Evolutionary conservation across 768 basidiomycete species (phyloP).

Genomic region (Rhodotorula paludigena): DNA sequence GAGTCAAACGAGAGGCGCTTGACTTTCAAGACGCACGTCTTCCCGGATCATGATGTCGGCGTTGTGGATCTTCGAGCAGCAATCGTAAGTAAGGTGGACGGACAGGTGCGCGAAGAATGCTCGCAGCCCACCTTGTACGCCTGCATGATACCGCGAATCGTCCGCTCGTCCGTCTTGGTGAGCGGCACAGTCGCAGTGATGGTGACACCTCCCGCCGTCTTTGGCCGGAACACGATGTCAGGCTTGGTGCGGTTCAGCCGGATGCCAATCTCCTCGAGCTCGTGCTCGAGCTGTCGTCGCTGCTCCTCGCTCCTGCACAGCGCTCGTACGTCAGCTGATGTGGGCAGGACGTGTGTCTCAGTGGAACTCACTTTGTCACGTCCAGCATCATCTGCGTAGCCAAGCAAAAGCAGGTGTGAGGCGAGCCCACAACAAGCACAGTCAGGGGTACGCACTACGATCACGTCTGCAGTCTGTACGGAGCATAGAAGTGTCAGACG

Average conservation of each 20-base stretch:
- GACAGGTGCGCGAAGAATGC: too few relatives aligned
- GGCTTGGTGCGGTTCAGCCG: constrained; percentile 83
- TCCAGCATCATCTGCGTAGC: constrained; percentile 75
- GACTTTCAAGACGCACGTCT: constrained; percentile 58
- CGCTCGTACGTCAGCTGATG: too few relatives aligned
- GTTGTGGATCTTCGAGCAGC: constrained; percentile 47
- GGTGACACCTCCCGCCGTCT: constrained; percentile 49
- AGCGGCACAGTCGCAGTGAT: constrained; percentile 88
- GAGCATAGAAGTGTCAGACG: not conserved
- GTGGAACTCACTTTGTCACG: constrained; percentile 60
- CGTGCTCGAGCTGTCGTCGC: constrained; percentile 75
- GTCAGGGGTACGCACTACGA: constrained; percentile 52
- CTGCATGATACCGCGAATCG: constrained; percentile 84
- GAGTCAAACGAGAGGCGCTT: not conserved
- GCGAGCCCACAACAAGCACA: too few relatives aligned
- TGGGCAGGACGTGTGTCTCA: too few relatives aligned
- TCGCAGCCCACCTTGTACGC: constrained; percentile 50
- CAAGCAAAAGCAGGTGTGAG: too few relatives aligned
- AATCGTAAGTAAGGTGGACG: too few relatives aligned
- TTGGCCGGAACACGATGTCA: constrained; percentile 89
- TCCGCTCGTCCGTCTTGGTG: constrained; percentile 90
- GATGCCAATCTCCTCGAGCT: constrained; percentile 94
- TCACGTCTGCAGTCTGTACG: constrained; percentile 87
- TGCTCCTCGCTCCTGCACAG: constrained; percentile 62
- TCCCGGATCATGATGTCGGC: constrained; percentile 98